Evolutionary conservation across 345 rosid species (phyloP).

Genomic region (Aethionema arabicum): DNA sequence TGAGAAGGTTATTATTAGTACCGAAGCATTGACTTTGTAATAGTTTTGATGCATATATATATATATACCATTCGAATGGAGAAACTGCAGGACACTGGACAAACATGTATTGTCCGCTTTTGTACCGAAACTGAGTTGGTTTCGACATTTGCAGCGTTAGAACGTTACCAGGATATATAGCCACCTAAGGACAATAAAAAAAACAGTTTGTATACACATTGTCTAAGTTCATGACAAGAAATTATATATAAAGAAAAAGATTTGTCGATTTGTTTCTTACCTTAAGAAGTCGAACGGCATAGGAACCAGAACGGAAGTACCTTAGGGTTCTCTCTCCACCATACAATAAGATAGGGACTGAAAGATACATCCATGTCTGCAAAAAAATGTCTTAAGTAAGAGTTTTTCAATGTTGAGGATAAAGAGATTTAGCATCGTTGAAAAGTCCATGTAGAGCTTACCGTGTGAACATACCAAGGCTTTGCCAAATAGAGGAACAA

Average conservation of each 20-base stretch:
- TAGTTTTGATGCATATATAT: background rate
- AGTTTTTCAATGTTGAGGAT: background rate
- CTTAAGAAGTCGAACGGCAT: conserved; percentile 77
- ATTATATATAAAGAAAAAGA: conserved; percentile 5
- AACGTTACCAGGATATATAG: conserved; percentile 96
- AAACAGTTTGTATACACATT: background rate
- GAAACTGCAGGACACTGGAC: conserved; percentile 99
- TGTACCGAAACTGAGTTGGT: conserved; percentile 86
- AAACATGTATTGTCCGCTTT: conserved; percentile 98
- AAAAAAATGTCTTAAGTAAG: conserved; percentile 3
- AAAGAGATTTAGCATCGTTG: background rate
- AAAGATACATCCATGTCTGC: conserved; percentile 98
- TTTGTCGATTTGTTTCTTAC: conserved; percentile 39
- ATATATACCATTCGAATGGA: conserved; percentile 87
- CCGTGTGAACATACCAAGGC: conserved; percentile 82
- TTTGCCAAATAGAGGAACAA: conserved; percentile 70
- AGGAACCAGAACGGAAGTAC: conserved; percentile 80
- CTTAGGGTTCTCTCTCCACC: conserved; percentile 93
- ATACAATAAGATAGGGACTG: conserved; percentile 77
- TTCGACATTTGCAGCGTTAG: conserved; percentile 93
- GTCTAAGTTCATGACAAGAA: background rate
- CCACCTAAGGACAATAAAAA: conserved; percentile 53
- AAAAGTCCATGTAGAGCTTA: conserved; percentile 27
- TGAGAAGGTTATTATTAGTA: conserved; percentile 18
- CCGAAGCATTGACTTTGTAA: background rate